Evolutionary conservation across 768 basidiomycete species (phyloP).

Genomic region (Mycena chlorophos): DNA sequence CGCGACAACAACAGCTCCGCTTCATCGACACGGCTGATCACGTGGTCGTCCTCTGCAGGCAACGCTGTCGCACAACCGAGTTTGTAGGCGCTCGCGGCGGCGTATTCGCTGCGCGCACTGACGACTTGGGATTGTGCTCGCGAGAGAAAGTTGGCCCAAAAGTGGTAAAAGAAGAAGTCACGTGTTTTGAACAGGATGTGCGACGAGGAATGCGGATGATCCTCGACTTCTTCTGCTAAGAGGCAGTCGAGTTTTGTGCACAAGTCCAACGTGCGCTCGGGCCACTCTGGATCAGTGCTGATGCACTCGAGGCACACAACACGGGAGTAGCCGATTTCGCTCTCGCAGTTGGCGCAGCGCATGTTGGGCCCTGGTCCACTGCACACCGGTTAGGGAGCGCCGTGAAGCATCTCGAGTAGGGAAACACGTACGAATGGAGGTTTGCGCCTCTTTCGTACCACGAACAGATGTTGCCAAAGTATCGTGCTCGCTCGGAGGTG

Average conservation of each 20-base stretch:
- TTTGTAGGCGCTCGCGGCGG: too few species aligned
- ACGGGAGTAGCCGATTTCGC: not conserved
- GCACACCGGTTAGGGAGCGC: too few species aligned
- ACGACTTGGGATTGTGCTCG: not conserved
- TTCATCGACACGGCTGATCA: too few species aligned
- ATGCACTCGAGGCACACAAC: slow-evolving; percentile 12
- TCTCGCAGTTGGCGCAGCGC: slow-evolving; percentile 5
- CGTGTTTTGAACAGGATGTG: slow-evolving; percentile 7
- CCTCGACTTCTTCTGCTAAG: not conserved
- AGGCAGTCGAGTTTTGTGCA: slow-evolving; percentile 13
- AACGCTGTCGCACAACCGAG: too few species aligned
- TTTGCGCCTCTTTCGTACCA: slow-evolving; percentile 7
- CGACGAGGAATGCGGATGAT: not conserved
- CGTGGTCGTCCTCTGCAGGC: too few species aligned
- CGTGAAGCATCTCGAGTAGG: not conserved
- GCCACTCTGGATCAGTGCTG: not conserved
- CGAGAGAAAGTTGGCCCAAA: slow-evolving; percentile 1
- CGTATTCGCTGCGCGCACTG: too few species aligned
- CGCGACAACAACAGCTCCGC: not conserved
- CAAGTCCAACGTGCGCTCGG: slow-evolving; percentile 7
- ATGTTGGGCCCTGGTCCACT: not conserved
- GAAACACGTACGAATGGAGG: slow-evolving; percentile 10
- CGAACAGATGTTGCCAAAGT: slow-evolving; percentile 2
- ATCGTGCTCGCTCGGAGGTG: slow-evolving; percentile 1
- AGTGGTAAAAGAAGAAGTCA: slow-evolving; percentile 9